A percentile compares a stretch with the other conserved stretches of the same genome.
phyloP scores from a whole-genome alignment of 2,329 filamentous ascomycete genomes.

The Fusarium albidum region DNA sequence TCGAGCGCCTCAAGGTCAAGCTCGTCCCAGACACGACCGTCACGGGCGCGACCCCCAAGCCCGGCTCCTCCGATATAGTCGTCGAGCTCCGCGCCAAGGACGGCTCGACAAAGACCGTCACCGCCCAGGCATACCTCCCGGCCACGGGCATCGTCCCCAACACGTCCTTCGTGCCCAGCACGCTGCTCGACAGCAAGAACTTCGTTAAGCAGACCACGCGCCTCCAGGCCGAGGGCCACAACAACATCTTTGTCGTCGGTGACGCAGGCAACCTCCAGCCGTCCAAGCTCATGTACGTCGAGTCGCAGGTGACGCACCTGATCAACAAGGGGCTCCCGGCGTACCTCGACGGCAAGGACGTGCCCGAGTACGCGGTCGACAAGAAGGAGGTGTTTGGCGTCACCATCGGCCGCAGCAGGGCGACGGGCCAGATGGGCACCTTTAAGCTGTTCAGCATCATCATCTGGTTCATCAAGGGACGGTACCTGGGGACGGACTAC shows the following conservation, averaged over 20 bases:
- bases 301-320: slow-evolving; percentile 46
- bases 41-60: slow-evolving; percentile 33
- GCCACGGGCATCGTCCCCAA: slow-evolving; percentile 56
- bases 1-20: slow-evolving; percentile 55
- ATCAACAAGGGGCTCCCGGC: slow-evolving; percentile 47
- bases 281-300: slow-evolving; percentile 43
- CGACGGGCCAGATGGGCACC: slow-evolving; percentile 48
- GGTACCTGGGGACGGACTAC: slow-evolving; percentile 48
- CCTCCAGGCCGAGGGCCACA: slow-evolving; percentile 47
- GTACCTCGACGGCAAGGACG: slow-evolving; percentile 42
- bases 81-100: slow-evolving; percentile 46
- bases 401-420: slow-evolving; percentile 51
- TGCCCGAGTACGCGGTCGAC: slow-evolving; percentile 43
- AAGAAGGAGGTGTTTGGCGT: slow-evolving; percentile 46
- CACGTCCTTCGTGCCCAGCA: slow-evolving; percentile 51
- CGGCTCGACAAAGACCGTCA: slow-evolving; percentile 48
- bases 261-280: slow-evolving; percentile 53
- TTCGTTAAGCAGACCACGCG: slow-evolving; percentile 49
- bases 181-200: slow-evolving; percentile 45
- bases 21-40: slow-evolving; percentile 52
- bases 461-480: slow-evolving; percentile 50
- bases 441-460: slow-evolving; percentile 50
- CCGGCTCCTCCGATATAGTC: slow-evolving; percentile 39
- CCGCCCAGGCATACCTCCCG: slow-evolving; percentile 56
- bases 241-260: slow-evolving; percentile 55